Base-by-base conservation (phyloP, 2,329 filamentous ascomycete species). In the Aspergillus tamarii region DNA sequence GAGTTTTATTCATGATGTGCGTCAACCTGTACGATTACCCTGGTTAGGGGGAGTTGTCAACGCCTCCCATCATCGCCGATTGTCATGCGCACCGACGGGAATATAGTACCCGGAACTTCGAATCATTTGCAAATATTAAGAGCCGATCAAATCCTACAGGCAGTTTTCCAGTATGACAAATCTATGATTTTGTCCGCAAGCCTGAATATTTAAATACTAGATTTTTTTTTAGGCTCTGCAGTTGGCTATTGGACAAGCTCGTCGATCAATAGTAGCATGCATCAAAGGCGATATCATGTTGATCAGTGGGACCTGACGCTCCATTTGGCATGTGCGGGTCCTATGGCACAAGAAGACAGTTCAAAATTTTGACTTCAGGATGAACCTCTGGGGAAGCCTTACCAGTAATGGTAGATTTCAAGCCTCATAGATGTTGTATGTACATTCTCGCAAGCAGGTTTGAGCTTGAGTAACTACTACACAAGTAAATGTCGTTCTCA, bases 281-380 rank as follows among this genome's bases (percentile, higher is more conserved):
- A 52, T 52, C 30, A 16, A 34, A 34, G 19, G 8, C 30, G 48
- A 34, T 50, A 43, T 28, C 16, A 59, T 62, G 64, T 39, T 64
- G 64, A 66, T 66, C 64, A 64, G 64, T 64, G 64, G 64, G 59
- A 60, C 59, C 52, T 8, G n/a, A 39, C 21, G 28, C 34, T 56
- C 53, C 46, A 60, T 30, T 60, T 61, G 46, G 60, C 36, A 39
- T 43, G 36, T 57, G 62, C 62, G 62, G 62, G 57, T 66, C 64
- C 14, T 14, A 36, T 34, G 26, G 6, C 10, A n/a, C 19, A 19
- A 21, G 48, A 11, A 52, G 21, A n/a, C 28, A 12, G 19, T 30
- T 26, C 14, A 16, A 9, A 9, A 28, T 32, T n/a, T n/a, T n/a
- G 48, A 30, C n/a, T 4, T 34, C 28, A 52, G 28, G 28, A 34